phyloP scores from a whole-genome alignment of 805 yeast genomes.

The Metschnikowia aberdeeniae region DNA sequence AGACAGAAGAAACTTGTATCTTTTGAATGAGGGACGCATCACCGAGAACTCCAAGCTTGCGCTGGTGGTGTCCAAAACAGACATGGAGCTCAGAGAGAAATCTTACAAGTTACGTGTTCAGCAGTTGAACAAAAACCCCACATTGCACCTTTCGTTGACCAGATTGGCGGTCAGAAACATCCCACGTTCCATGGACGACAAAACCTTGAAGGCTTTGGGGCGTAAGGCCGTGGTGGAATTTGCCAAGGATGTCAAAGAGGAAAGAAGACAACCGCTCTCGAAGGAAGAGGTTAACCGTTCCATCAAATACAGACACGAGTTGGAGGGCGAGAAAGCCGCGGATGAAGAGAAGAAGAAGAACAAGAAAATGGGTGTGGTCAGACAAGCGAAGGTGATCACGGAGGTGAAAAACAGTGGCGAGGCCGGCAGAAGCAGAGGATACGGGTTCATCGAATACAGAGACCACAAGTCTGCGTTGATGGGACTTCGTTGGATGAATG shows the following conservation, averaged over 20 bases:
- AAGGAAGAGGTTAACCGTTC: slow-evolving; percentile 88
- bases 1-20: slow-evolving; percentile 80
- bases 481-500: slow-evolving; percentile 97
- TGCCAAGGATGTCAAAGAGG: slow-evolving; percentile 81
- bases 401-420: slow-evolving; percentile 89
- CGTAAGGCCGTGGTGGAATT: slow-evolving; percentile 93
- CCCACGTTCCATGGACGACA: slow-evolving; percentile 88
- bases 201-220: slow-evolving; percentile 84
- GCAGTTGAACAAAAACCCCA: slow-evolving; percentile 86
- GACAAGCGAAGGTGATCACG: slow-evolving; percentile 87
- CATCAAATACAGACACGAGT: slow-evolving; percentile 54
- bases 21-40: slow-evolving; percentile 92
- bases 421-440: slow-evolving; percentile 90
- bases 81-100: slow-evolving; percentile 82
- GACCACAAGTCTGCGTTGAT: slow-evolving; percentile 90
- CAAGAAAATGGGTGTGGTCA: slow-evolving; percentile 84
- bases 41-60: slow-evolving; percentile 78
- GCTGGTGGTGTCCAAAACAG: slow-evolving; percentile 58
- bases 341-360: slow-evolving; percentile 51
- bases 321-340: slow-evolving; percentile 24
- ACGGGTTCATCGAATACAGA: slow-evolving; percentile 89
- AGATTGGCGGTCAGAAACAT: slow-evolving; percentile 91
- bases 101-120: slow-evolving; percentile 82
- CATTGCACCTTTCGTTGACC: slow-evolving; percentile 88
- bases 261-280: slow-evolving; percentile 73